Base-by-base conservation (phyloP, 352 stramenopile species). In the Plasmopara muralis region DNA sequence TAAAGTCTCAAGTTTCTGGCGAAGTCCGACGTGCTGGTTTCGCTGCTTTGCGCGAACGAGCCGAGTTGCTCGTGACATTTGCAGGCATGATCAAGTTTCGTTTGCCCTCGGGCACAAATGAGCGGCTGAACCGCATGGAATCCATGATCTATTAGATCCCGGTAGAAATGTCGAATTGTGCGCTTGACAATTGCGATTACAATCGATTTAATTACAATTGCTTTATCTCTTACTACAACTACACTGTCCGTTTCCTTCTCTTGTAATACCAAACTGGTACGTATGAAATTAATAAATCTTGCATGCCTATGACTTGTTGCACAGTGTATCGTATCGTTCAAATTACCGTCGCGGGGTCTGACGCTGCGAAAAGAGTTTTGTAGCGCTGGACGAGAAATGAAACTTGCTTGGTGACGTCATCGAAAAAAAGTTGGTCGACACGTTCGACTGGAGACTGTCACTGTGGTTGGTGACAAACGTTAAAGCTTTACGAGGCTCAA, bases 71-170 rank as follows among this genome's bases (percentile, higher is more conserved):
- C 29, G 83, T 94, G 48, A 90, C 81, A 37, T 94, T 94, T 47
- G 77, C 83, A 3, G 83, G 83, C 16, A 92, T 94, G 83, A 85
- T 94, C 68, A 94, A 92, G 66, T 88, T 90, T 61, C 83, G 83
- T 31, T 56, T 92, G 39, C 83, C 83, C 6, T 67, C 80, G 8
- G 83, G 82, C 34, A 90, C 80, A 12, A 90, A 90, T 56, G 83
- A 92, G 55, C 77, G 82, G 28, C 60, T 94, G 37, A 88, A 89
- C 63, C 83, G 82, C 56, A 86, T 94, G 78, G 83, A 94, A 50
- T 68, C 72, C 53, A 93, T 93, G 82, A 93, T 93, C 67, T 87
- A 87, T 71, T 91, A 83, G 55, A 35, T 12, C 10, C 2, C 10
- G 31, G 10, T 35, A 35, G 10, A 5, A 35, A 12, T 35, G 2